Percentiles rank a stretch among this genome's conserved stretches.
Conservation (phyloP, 169 alveolate genomes). For the Plasmodium malariae region DNA sequence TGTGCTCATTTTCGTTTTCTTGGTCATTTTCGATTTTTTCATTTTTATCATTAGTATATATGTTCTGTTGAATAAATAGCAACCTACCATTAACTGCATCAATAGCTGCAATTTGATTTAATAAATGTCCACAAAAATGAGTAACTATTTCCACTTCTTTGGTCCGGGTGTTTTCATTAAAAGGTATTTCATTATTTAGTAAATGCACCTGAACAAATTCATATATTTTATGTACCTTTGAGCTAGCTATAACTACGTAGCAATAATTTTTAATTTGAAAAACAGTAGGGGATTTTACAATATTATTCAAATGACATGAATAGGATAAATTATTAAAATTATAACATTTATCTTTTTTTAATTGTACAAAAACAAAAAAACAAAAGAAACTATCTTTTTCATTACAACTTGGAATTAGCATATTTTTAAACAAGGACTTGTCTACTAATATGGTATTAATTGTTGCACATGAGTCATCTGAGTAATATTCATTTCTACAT, state of each 20-base stretch:
- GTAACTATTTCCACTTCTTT: slow-evolving; percentile 59
- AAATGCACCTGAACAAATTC: slow-evolving; percentile 35
- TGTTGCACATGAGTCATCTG: slow-evolving; percentile 26
- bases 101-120: slow-evolving; percentile 65
- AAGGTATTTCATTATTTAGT: slow-evolving; percentile 1
- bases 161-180: slow-evolving; percentile 52
- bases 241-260: slow-evolving; percentile 68
- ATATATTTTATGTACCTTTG: slow-evolving; percentile 30
- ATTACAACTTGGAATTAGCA: slow-evolving; percentile 41
- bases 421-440: slow-evolving; percentile 27
- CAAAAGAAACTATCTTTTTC: slow-evolving; percentile 22
- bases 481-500: not conserved
- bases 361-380: slow-evolving; percentile 73
- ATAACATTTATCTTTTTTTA: slow-evolving; percentile 62
- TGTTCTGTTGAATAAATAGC: slow-evolving; percentile 64
- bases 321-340: slow-evolving; percentile 68
- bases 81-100: slow-evolving; percentile 49
- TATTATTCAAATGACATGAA: slow-evolving; percentile 63
- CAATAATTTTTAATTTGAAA: slow-evolving; percentile 48
- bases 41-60: slow-evolving; percentile 6
- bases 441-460: slow-evolving; percentile 64
- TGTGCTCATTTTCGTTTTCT: slow-evolving; percentile 1
- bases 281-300: slow-evolving; percentile 10
- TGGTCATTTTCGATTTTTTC: not conserved
- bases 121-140: slow-evolving; percentile 72